Percentiles rank a stretch among this genome's conserved stretches.
phyloP scores from a whole-genome alignment of 2,329 filamentous ascomycete genomes.

The Geoglossum cookeanum region DNA sequence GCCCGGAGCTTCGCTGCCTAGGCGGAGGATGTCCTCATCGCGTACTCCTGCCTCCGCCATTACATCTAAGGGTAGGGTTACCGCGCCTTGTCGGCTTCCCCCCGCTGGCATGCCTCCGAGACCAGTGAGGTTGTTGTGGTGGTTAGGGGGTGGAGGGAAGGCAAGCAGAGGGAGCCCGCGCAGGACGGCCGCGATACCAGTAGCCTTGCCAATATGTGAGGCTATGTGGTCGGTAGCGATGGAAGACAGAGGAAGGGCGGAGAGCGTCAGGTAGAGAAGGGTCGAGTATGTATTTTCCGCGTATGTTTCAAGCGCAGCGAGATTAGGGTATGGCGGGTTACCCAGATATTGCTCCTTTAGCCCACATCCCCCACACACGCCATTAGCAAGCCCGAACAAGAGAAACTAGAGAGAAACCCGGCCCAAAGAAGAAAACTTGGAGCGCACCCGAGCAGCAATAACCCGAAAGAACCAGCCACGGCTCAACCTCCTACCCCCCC shows the following conservation, averaged over 20 bases:
- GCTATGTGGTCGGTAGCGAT: constrained; percentile 82
- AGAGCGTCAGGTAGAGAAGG: constrained; percentile 72
- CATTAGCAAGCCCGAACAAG: constrained; percentile 53
- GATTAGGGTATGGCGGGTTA: constrained; percentile 58
- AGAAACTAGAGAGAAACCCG: constrained; percentile 13
- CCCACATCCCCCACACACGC: not conserved
- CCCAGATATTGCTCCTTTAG: constrained; percentile 51
- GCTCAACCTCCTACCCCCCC: constrained; percentile 30
- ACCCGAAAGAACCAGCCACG: constrained; percentile 31
- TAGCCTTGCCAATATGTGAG: constrained; percentile 86
- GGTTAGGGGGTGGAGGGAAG: constrained; percentile 44
- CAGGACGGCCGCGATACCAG: constrained; percentile 71
- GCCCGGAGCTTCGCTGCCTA: constrained; percentile 58
- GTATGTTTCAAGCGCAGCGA: constrained; percentile 65
- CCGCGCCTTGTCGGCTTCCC: constrained; percentile 34
- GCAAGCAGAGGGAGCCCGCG: constrained; percentile 77
- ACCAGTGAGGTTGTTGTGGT: constrained; percentile 30
- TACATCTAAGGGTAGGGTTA: constrained; percentile 72
- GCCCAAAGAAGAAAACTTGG: not conserved
- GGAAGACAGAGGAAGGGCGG: constrained; percentile 58
- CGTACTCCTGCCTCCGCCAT: constrained; percentile 67
- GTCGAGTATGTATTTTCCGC: constrained; percentile 92
- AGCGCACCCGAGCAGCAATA: constrained; percentile 14
- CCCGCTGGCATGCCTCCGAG: constrained; percentile 19
- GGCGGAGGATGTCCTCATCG: constrained; percentile 77